Base-by-base conservation (phyloP, 345 rosid genomes). In the Lagerstroemia speciosa region DNA sequence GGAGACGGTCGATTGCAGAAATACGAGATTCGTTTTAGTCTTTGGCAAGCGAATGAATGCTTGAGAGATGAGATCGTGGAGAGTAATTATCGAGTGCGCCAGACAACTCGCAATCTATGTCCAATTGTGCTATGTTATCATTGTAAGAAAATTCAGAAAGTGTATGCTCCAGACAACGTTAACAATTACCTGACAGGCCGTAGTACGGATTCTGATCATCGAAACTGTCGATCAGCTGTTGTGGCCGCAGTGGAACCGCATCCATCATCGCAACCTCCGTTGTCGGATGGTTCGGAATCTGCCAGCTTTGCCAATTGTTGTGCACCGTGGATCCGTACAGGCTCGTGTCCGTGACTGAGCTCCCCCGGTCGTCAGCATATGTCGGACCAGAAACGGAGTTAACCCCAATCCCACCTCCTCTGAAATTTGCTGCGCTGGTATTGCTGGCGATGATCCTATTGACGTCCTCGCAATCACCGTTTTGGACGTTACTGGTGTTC, bases 121-220 rank as follows among this genome's bases (percentile, higher is more conserved):
- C n/a, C n/a, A n/a, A n/a, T n/a, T n/a, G n/a, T n/a, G n/a, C n/a
- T n/a, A n/a, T n/a, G n/a, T n/a, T n/a, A n/a, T n/a, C n/a, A n/a
- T n/a, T n/a, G n/a, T n/a, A n/a, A n/a, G n/a, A n/a, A n/a, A n/a
- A n/a, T n/a, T n/a, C n/a, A n/a, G n/a, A n/a, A n/a, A n/a, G n/a
- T n/a, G n/a, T n/a, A n/a, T n/a, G n/a, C n/a, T n/a, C n/a, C n/a
- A n/a, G n/a, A n/a, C n/a, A n/a, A n/a, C n/a, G 38, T 36, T 36
- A 36, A 4, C 38, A 36, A 9, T 62, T 63, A 70, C 86, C 83
- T 48, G 84, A 50, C 26, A 71, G 57, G 32, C 70, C 73, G 45
- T 68, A 79, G 7, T 64, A 64, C 46, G 16, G 46, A 1, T 34
- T 43, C 37, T 36, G 84, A 3, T 78, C 75, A 67, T 71, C 69